Evolutionary conservation across 176 grass and related monocot species (phyloP), one percentile per base, ranked within the genome.

Genomic region (Carex parvula): DNA sequence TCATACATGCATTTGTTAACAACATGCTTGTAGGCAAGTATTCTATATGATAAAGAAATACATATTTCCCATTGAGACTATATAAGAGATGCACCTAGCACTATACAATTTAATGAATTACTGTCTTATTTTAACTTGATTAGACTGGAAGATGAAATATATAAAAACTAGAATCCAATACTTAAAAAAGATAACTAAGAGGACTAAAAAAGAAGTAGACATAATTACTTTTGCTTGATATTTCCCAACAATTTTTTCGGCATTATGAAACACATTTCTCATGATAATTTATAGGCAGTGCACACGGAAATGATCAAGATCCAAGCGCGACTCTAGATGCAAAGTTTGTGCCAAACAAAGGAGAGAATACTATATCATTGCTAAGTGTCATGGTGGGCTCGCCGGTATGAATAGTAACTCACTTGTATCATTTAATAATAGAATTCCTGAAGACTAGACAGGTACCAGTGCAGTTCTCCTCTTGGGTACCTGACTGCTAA

Each of bases 301-400:
- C 90, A 33, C 92, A 95, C 53, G 95, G 95, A 32, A 95, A 84
- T 26, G 78, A 91, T 83, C 78, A 85, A 2, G 68, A 71, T 62
- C 84, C 48, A 84, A 41, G 26, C 35, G 44, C 90, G 42, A 84
- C 79, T 81, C 89, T 98, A 35, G 83, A 90, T 6, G 24, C 58
- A 0, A 64, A 68, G 14, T 91, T 98, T 81, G 79, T 73, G 46
- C 76, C 92, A 6, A 86, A 61, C 15, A 41, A 90, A 87, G 92
- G 91, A 48, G 64, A 87, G 37, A 98, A 98, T 50, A 88, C 46
- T 81, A 95, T 98, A 80, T 87, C 92, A 67, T 90, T 98, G 83
- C 77, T 98, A 48, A 98, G 89, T 80, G 92, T 85, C 70, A 95
- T 98, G 95, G 92, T 98, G 24, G 95, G 95, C 85, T 90, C 93